phyloP scores from a whole-genome alignment of 2,329 filamentous ascomycete genomes.

The Diaporthe amygdali region DNA sequence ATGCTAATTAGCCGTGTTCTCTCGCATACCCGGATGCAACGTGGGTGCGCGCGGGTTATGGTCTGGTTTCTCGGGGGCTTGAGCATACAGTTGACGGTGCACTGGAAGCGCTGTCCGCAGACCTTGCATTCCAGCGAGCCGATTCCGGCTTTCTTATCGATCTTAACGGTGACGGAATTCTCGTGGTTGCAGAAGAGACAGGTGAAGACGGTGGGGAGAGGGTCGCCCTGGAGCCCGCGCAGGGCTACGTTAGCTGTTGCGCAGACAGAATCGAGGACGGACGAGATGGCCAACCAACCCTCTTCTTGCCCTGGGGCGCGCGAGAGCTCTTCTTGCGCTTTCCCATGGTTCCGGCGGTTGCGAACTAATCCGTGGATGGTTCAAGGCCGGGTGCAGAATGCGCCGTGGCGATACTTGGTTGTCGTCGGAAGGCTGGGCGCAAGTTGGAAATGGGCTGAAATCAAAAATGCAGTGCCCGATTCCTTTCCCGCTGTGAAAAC shows the following conservation, averaged over 20 bases:
- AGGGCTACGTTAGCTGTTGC: conserved; percentile 1
- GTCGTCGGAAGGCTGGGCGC: not conserved
- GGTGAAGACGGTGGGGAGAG: conserved; percentile 83
- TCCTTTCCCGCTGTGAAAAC: not conserved
- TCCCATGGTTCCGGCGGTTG: conserved; percentile 60
- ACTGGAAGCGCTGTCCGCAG: conserved; percentile 93
- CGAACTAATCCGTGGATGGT: not conserved
- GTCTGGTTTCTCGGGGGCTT: not conserved
- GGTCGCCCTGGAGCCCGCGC: conserved; percentile 59
- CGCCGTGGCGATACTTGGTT: not conserved
- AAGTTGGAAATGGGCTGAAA: not conserved
- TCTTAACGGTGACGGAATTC: conserved; percentile 85
- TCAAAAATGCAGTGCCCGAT: not conserved
- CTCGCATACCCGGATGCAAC: not conserved
- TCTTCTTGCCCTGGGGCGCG: conserved; percentile 83
- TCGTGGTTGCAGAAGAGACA: conserved; percentile 99
- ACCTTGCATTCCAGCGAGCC: conserved; percentile 89
- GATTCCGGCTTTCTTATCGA: conserved; percentile 91
- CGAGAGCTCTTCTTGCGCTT: conserved; percentile 93
- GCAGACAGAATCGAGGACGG: not conserved
- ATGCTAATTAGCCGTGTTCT: not conserved
- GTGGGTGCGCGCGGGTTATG: not conserved
- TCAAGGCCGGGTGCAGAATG: not conserved
- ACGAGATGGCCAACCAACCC: conserved; percentile 54
- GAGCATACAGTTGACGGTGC: conserved; percentile 82